Percentiles rank a stretch among this genome's conserved stretches.
Evolutionary conservation across 305 asterid genomes (phyloP).

Genomic region (Solanum hybrid): DNA sequence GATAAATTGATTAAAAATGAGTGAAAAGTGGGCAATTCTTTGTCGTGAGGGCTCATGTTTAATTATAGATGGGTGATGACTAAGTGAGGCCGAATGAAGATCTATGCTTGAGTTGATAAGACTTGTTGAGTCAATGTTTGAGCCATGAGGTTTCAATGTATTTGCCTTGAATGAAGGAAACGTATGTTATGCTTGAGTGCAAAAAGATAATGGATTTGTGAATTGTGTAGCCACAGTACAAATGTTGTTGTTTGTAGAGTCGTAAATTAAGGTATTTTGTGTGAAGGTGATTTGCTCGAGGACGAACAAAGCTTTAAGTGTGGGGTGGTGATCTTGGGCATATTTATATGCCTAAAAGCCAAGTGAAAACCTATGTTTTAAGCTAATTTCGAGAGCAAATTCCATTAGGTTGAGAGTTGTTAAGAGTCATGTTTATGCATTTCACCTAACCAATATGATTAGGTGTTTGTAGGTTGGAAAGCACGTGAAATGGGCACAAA

Average conservation of each 20-base stretch:
- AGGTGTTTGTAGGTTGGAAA: not conserved
- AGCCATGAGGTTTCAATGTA: not conserved
- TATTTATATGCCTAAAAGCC: not conserved
- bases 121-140: not conserved
- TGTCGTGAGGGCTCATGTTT: not conserved
- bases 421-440: not conserved
- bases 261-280: not conserved
- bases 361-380: not conserved
- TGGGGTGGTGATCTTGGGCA: not conserved
- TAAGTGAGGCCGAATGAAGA: not conserved
- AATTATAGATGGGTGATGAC: not conserved
- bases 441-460: not conserved
- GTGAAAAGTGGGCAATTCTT: not conserved
- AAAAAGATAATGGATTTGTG: not conserved
- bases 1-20: not conserved
- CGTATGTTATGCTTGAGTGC: not conserved
- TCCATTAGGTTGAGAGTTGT: not conserved
- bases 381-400: not conserved
- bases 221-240: not conserved
- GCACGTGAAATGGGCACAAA: not conserved
- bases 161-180: not conserved
- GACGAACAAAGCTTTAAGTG: not conserved
- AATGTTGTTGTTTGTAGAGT: not conserved
- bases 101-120: not conserved
- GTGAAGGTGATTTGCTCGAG: not conserved